Conservation (phyloP, 2,329 filamentous ascomycete genomes). For the Drechslerella coelobrocha region DNA sequence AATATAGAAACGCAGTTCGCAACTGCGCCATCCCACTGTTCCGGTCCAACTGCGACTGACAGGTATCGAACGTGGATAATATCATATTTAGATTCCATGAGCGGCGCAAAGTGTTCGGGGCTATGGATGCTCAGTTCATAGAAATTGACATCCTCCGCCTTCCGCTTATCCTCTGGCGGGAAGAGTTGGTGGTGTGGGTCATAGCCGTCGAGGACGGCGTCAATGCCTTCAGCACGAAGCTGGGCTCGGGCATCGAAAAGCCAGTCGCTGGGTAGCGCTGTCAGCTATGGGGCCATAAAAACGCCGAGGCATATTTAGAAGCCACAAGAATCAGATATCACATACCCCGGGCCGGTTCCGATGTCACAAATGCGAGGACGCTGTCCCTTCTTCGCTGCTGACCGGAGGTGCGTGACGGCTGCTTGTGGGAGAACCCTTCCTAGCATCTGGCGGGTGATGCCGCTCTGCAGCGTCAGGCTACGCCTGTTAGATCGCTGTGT, state of each 20-base stretch:
- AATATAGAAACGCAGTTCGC: conserved; percentile 21
- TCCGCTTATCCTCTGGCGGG: conserved; percentile 18
- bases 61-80: conserved; percentile 29
- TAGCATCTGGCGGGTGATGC: conserved; percentile 31
- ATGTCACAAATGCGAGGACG: conserved; percentile 21
- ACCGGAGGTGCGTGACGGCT: conserved; percentile 8
- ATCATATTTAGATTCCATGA: conserved; percentile 29
- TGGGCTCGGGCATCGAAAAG: conserved; percentile 22
- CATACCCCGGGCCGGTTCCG: conserved; percentile 28
- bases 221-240: conserved; percentile 21
- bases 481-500: background rate
- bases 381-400: conserved; percentile 9
- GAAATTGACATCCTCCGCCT: conserved; percentile 21
- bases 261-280: conserved; percentile 9
- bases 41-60: conserved; percentile 25
- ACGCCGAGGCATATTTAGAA: background rate
- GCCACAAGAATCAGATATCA: background rate
- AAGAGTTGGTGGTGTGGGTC: conserved; percentile 22
- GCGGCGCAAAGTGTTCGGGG: conserved; percentile 9
- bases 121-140: conserved; percentile 14
- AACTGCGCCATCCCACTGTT: conserved; percentile 29
- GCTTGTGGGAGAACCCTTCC: conserved; percentile 9
- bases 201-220: conserved; percentile 26
- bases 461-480: conserved; percentile 24
- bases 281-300: too few species aligned